Percentiles rank a stretch among this genome's conserved stretches.
These are phyloP conservation scores for Xerocomellus dryophilus DNA, from an alignment of 768 basidiomycete genomes.

Conservation along the genomic window DNA sequence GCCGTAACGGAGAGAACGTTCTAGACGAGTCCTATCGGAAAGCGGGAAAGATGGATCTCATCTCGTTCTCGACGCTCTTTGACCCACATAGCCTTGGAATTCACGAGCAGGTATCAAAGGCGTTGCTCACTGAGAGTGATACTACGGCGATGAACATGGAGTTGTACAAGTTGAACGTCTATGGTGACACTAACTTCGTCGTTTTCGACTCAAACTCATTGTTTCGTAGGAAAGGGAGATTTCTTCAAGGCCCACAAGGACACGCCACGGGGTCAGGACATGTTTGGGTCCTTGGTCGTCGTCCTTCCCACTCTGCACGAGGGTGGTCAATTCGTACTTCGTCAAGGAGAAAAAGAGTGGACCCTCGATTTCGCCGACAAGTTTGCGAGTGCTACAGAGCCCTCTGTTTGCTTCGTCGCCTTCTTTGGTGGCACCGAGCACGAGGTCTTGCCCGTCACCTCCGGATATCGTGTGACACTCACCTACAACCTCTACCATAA, in stretches of 20 bases:
- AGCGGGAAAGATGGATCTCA: constrained; percentile 43
- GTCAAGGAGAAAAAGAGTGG: constrained; percentile 3
- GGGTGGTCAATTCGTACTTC: constrained; percentile 13
- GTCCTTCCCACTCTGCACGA: constrained; percentile 40
- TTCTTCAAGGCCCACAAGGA: constrained; percentile 14
- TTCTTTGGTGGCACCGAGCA: constrained; percentile 46
- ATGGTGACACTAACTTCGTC: constrained; percentile 29
- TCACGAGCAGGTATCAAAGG: background rate
- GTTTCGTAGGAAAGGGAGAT: background rate
- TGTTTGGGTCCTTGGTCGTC: constrained; percentile 53
- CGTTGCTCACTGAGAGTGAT: constrained; percentile 1
- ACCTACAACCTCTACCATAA: constrained; percentile 39
- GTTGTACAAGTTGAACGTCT: constrained; percentile 48
- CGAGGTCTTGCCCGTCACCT: constrained; percentile 41
- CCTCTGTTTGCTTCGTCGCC: constrained; percentile 37
- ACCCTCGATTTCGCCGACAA: background rate
- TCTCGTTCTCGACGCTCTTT: constrained; percentile 29
- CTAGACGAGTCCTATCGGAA: constrained; percentile 32
- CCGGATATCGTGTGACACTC: constrained; percentile 44
- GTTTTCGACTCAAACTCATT: background rate
- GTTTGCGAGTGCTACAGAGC: background rate
- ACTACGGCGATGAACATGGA: constrained; percentile 18
- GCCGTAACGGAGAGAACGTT: background rate
- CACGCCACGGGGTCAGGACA: constrained; percentile 37
- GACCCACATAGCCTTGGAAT: constrained; percentile 2